Conservation (phyloP, 225 moss, liverwort and hornwort species). For the Sphagnum tenellum region DNA sequence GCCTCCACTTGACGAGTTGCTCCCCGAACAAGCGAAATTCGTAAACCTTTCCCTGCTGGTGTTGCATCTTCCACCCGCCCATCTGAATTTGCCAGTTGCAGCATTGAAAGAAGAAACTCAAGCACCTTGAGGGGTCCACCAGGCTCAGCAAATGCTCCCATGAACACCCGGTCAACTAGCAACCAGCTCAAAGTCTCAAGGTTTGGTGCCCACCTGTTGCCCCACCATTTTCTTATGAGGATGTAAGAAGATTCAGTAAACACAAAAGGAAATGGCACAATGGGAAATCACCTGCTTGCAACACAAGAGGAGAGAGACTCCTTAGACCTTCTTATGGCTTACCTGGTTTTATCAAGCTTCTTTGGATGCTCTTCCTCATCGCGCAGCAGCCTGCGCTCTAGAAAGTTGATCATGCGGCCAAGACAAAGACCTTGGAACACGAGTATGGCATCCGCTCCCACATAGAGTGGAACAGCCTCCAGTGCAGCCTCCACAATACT, state of each 20-base stretch:
- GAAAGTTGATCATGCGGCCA: constrained; percentile 75
- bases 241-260: no score
- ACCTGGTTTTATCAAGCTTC: constrained; percentile 86
- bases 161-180: constrained; percentile 89
- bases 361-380: constrained; percentile 83
- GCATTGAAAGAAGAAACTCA: constrained; percentile 92
- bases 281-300: no score
- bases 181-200: constrained; percentile 81
- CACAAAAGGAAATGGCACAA: no score
- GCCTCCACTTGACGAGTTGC: constrained; percentile 90
- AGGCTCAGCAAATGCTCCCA: constrained; percentile 67
- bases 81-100: constrained; percentile 92
- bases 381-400: constrained; percentile 67
- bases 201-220: constrained; percentile 67
- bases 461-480: constrained; percentile 84
- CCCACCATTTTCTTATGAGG: background rate
- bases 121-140: constrained; percentile 77
- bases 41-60: constrained; percentile 65
- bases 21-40: constrained; percentile 75
- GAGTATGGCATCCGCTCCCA: constrained; percentile 69
- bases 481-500: constrained; percentile 67
- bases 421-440: constrained; percentile 92
- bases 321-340: background rate
- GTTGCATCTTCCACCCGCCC: constrained; percentile 79
- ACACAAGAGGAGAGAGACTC: no score